A percentile compares a stretch with the other conserved stretches of the same genome.
Conservation (phyloP, 148 eudicot genomes). For the Heliosperma pusillum region DNA sequence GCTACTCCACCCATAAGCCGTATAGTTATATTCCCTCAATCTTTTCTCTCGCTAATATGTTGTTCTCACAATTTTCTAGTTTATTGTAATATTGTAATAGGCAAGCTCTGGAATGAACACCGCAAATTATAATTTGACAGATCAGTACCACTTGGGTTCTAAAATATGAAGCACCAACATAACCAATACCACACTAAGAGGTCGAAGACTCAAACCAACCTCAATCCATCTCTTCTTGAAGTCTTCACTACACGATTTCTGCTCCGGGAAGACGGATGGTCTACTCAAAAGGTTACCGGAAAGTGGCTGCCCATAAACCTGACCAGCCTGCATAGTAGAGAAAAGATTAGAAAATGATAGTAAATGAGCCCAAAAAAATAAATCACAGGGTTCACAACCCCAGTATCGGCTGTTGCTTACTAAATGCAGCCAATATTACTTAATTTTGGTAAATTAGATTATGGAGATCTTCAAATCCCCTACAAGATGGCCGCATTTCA, state of each 20-base stretch:
- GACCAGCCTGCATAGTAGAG: constrained; percentile 73
- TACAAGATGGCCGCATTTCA: background rate
- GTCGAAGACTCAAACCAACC: constrained; percentile 44
- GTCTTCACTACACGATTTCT: constrained; percentile 82
- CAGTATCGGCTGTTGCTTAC: background rate
- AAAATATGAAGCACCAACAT: background rate
- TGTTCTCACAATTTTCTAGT: background rate
- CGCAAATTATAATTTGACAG: background rate
- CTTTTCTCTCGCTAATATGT: background rate
- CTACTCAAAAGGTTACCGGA: constrained; percentile 72
- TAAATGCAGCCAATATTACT: background rate
- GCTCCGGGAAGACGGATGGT: constrained; percentile 78
- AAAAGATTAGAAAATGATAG: background rate
- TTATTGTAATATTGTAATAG: background rate
- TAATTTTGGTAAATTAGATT: background rate
- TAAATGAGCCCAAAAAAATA: background rate
- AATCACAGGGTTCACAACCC: background rate
- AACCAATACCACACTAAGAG: background rate
- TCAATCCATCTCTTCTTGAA: constrained; percentile 92
- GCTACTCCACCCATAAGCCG: background rate
- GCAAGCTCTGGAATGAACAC: background rate
- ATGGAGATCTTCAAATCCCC: background rate
- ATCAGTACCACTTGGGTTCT: background rate
- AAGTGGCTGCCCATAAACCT: constrained; percentile 95
- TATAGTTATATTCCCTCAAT: background rate